phyloP scores from a whole-genome alignment of 768 basidiomycete genomes.

The Lyophyllum shimeji region DNA sequence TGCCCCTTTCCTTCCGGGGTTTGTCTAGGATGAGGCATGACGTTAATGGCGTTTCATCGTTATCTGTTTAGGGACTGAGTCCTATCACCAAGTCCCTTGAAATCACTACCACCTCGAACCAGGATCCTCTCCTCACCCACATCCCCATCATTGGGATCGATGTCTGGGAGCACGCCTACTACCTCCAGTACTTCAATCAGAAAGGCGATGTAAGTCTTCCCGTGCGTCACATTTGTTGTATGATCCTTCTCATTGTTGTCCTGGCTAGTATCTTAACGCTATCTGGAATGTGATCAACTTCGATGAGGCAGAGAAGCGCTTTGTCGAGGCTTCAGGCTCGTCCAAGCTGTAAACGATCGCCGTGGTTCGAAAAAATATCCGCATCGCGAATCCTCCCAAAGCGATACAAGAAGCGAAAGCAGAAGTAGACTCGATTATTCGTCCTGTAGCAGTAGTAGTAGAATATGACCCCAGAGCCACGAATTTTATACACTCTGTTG shows the following conservation, averaged over 20 bases:
- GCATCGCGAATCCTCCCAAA: neutral
- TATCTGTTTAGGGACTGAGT: conserved; percentile 64
- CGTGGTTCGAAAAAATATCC: neutral
- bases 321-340: conserved; percentile 23
- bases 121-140: conserved; percentile 83
- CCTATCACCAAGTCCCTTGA: conserved; percentile 69
- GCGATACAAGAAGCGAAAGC: neutral
- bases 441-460: too few relatives aligned
- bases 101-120: conserved; percentile 90
- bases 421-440: neutral
- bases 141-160: conserved; percentile 89
- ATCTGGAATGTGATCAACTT: conserved; percentile 94
- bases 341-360: conserved; percentile 21
- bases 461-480: too few relatives aligned
- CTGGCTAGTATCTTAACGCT: conserved; percentile 72
- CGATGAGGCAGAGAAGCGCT: conserved; percentile 70
- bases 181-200: conserved; percentile 95
- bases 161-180: conserved; percentile 96
- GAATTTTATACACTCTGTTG: neutral
- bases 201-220: conserved; percentile 77
- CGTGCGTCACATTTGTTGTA: neutral
- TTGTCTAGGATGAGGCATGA: neutral
- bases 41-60: neutral
- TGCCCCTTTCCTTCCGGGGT: conserved; percentile 19
- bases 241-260: neutral